Base-by-base conservation (phyloP, 352 stramenopile species). In the Pythium rishiriense region DNA sequence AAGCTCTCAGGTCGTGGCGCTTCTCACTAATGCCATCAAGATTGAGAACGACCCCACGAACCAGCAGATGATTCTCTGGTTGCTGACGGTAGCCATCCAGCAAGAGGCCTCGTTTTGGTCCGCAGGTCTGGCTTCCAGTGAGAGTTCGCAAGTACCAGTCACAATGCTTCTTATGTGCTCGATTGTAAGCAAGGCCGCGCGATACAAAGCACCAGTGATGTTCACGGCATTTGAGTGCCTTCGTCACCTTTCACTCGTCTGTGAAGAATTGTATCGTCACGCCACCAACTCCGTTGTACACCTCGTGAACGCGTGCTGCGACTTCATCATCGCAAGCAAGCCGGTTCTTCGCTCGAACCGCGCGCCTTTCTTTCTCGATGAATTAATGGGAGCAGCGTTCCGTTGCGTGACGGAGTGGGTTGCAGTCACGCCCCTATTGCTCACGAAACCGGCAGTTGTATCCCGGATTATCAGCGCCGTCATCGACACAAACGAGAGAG, bases 61-160 rank as follows among this genome's bases (percentile, higher is more conserved):
- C 64, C 85, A 93, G 67, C 87, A 96, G 57, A 94, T 96, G 87
- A 89, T 90, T 51, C 87, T 96, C 67, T 96, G 87, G 87, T 77
- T 93, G 51, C 72, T 96, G 50, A 91, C 83, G 2, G 84, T 96
- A 19, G 87, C 87, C 2, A 93, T 94, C 48, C 85, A 94, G 58
- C 83, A 96, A 66, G 87, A 96, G 63, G 85, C 85, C n/a, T 79
- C 79, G 29, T 91, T 90, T 53, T 96, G 87, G 87, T 87, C 85
- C 8, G 85, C 76, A 12, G 87, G 87, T 1, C 60, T 94, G 21
- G 80, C 84, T 14, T 96, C 87, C 15, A 96, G 85, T 58, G 77
- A 82, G 43, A 96, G 87, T 59, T 94, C 85, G 3, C 87, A 96
- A 64, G 85, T 93, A 28, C 84, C 83, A n/a, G 75, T 93, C 37